These are phyloP conservation scores for Triglochin maritima DNA, from an alignment of 106 monocot species.

Conservation along the genomic window DNA sequence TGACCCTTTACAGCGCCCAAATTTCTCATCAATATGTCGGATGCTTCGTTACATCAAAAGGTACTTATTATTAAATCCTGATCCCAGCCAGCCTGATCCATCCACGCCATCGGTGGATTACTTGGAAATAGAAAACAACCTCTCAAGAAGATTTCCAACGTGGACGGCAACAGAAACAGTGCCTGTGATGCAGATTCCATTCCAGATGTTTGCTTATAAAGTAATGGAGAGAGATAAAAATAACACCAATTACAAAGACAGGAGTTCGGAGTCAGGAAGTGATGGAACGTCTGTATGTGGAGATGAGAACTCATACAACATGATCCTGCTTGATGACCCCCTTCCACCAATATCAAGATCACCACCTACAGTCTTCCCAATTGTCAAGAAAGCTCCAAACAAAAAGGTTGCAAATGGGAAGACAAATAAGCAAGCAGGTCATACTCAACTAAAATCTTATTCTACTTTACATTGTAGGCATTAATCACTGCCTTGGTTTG, in stretches of 20 bases:
- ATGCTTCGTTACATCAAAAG: slow-evolving; percentile 68
- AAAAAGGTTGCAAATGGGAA: slow-evolving; percentile 11
- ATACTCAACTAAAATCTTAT: too few species aligned
- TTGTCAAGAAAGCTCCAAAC: neutral
- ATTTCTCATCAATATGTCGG: slow-evolving; percentile 64
- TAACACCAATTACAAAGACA: slow-evolving; percentile 31
- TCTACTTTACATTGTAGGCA: too few species aligned
- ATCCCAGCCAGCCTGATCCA: slow-evolving; percentile 22
- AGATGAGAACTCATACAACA: slow-evolving; percentile 14
- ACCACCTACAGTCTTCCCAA: neutral
- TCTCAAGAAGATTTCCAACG: slow-evolving; percentile 28
- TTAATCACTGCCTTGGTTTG: too few species aligned
- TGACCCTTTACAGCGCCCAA: slow-evolving; percentile 59
- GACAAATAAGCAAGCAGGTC: neutral
- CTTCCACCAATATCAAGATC: slow-evolving; percentile 8
- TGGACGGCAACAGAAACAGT: slow-evolving; percentile 26
- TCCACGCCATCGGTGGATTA: slow-evolving; percentile 37
- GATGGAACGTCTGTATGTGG: slow-evolving; percentile 38
- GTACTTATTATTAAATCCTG: slow-evolving; percentile 54
- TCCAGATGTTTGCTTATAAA: slow-evolving; percentile 69
- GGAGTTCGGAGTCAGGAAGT: slow-evolving; percentile 46
- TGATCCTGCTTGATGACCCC: slow-evolving; percentile 1
- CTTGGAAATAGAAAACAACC: slow-evolving; percentile 48
- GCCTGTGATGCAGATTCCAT: slow-evolving; percentile 41
- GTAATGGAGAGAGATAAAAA: slow-evolving; percentile 56